These are phyloP conservation scores for Pseudogymnoascus sp. DNA, from an alignment of 2,329 filamentous ascomycete genomes.

Conservation along the genomic window DNA sequence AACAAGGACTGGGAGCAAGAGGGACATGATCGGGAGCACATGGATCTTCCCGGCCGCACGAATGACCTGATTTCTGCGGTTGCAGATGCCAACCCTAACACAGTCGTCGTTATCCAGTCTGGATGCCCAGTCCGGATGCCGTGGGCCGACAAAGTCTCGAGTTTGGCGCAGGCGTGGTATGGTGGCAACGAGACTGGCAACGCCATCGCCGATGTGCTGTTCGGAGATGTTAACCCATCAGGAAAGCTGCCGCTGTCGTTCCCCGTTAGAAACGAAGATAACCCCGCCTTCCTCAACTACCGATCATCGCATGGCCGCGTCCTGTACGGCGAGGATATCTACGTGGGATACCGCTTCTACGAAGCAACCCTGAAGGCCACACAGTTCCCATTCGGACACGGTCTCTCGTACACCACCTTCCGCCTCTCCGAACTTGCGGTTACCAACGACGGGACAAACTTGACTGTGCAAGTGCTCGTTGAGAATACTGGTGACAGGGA, in stretches of 20 bases:
- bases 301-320: slow-evolving; percentile 48
- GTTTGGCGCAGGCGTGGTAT: slow-evolving; percentile 41
- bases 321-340: slow-evolving; percentile 58
- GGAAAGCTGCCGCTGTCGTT: slow-evolving; percentile 56
- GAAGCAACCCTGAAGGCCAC: slow-evolving; percentile 31
- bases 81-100: slow-evolving; percentile 49
- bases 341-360: slow-evolving; percentile 58
- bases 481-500: slow-evolving; percentile 52
- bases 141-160: slow-evolving; percentile 38
- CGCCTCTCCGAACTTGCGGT: slow-evolving; percentile 41
- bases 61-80: slow-evolving; percentile 42
- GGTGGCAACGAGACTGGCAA: slow-evolving; percentile 61
- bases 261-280: slow-evolving; percentile 49
- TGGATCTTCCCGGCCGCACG: slow-evolving; percentile 24
- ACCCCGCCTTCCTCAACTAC: slow-evolving; percentile 56
- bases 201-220: slow-evolving; percentile 56
- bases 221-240: slow-evolving; percentile 54
- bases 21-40: slow-evolving; percentile 23
- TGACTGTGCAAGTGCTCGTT: slow-evolving; percentile 43
- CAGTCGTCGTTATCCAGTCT: slow-evolving; percentile 54
- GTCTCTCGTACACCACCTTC: slow-evolving; percentile 69
- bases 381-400: slow-evolving; percentile 47
- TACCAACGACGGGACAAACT: slow-evolving; percentile 42
- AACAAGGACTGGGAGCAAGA: slow-evolving; percentile 43
- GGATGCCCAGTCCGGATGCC: slow-evolving; percentile 53